Percentiles rank a stretch among this genome's conserved stretches.
phyloP scores from a whole-genome alignment of 495 filamentous ascomycete genomes.

The Aspergillus affinis region DNA sequence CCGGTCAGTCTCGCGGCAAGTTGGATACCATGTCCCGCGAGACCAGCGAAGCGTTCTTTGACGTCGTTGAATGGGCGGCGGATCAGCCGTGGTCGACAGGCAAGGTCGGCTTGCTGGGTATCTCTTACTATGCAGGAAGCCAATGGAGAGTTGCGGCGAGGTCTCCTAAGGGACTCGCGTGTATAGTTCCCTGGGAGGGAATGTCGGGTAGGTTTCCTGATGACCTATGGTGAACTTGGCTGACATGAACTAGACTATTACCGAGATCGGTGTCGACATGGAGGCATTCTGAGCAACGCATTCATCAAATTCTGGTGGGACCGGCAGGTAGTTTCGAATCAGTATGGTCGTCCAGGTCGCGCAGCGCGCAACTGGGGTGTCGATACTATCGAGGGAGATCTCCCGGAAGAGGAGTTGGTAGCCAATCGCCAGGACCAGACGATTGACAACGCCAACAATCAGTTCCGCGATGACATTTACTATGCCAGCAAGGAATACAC shows the following conservation, averaged over 20 bases:
- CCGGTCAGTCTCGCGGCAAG: slow-evolving; percentile 57
- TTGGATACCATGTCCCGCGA: slow-evolving; percentile 60
- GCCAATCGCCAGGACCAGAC: slow-evolving; percentile 63
- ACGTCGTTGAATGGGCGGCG: slow-evolving; percentile 64
- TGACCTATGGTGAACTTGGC: background rate
- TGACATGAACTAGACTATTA: slow-evolving; percentile 50
- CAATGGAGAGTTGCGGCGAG: slow-evolving; percentile 66
- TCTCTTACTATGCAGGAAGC: slow-evolving; percentile 61
- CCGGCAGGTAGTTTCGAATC: slow-evolving; percentile 58
- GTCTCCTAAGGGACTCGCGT: slow-evolving; percentile 55
- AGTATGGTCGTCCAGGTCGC: slow-evolving; percentile 55
- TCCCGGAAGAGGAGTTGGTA: slow-evolving; percentile 55
- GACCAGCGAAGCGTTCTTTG: slow-evolving; percentile 59
- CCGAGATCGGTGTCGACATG: slow-evolving; percentile 60
- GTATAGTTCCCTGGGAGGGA: slow-evolving; percentile 68
- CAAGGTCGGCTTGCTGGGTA: slow-evolving; percentile 61
- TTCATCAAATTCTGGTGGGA: slow-evolving; percentile 70
- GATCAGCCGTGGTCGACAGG: slow-evolving; percentile 60
- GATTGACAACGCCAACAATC: slow-evolving; percentile 52
- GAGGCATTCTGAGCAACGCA: slow-evolving; percentile 61
- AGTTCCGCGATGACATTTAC: slow-evolving; percentile 59
- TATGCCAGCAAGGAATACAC: slow-evolving; percentile 60
- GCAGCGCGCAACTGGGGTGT: slow-evolving; percentile 36
- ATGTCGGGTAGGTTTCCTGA: slow-evolving; percentile 41
- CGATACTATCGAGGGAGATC: slow-evolving; percentile 64